Base-by-base conservation (phyloP, 1,139 yeast species). In the Debaryomyces udenii region DNA sequence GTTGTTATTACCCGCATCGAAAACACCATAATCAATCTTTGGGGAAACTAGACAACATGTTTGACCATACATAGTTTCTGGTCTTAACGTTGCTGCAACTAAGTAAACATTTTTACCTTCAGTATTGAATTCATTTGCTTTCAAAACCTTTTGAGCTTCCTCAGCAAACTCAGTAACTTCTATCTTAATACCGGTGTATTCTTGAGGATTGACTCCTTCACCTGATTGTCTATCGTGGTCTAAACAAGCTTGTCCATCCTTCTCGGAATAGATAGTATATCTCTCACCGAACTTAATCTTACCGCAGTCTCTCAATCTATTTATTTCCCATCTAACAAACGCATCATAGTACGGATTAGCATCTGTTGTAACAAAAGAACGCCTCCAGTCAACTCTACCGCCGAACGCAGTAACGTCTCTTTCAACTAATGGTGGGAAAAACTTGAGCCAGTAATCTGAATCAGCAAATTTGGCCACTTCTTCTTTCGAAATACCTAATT, bases 11-110 rank as follows among this genome's bases (percentile, higher is more conserved):
- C 95, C 95, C 43, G 91, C 95, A 61, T 89, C 88, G 62, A 87
- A 94, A 40, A 93, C 67, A 61, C 99, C 99, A 60, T 94, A 93
- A 41, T 79, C 81, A 56, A 93, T 87, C 72, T 88, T 90, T 59
- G 98, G 97, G 36, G 96, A 88, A 24, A 93, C 98, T 58, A 93
- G 94, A 76, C 98, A 91, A 76, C 96, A 88, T 3, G 96, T 86
- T 74, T 94, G 99, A 50, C 98, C 99, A 59, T 91, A 91, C 97
- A 94, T 89, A 53, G 99, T 93, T 72, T 93, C 99, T 28, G 99
- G 97, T 73, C 99, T 86, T 57, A 94, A 81, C 53, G 99, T 93
- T 28, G 99, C 99, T 47, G 99, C 99, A 41, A 94, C 90, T 49
- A 93, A 75, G 68, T 65, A 90, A 30, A 90, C 76, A 53, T 82